phyloP scores from a whole-genome alignment of 2,329 filamentous ascomycete genomes.

The Ascochyta koolunga region DNA sequence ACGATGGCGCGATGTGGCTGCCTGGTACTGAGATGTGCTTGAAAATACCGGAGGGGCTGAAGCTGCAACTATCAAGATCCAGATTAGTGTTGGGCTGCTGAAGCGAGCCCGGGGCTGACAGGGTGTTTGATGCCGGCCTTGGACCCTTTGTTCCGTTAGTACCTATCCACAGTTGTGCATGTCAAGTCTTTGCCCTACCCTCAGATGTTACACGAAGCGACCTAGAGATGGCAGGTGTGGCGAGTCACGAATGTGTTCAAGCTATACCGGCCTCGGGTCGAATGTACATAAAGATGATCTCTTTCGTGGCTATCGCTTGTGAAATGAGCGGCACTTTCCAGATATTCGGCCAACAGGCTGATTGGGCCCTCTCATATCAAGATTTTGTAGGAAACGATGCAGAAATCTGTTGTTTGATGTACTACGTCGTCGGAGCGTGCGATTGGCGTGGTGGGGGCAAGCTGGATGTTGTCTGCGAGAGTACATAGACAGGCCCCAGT shows the following conservation, averaged over 20 bases:
- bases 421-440: slow-evolving; percentile 8
- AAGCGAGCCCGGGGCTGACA: slow-evolving; percentile 29
- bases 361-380: not conserved
- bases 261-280: not conserved
- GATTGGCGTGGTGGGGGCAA: not conserved
- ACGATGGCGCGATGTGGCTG: slow-evolving; percentile 32
- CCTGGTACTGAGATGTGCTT: slow-evolving; percentile 30
- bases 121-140: slow-evolving; percentile 27
- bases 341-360: not conserved
- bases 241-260: not conserved
- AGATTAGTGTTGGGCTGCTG: slow-evolving; percentile 40
- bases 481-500: not conserved
- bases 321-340: not conserved
- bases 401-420: not conserved
- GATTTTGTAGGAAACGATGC: not conserved
- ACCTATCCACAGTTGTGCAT: not conserved
- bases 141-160: slow-evolving; percentile 14
- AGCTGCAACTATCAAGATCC: slow-evolving; percentile 43
- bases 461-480: not conserved
- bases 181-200: not conserved
- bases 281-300: not conserved
- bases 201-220: not conserved
- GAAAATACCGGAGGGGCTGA: slow-evolving; percentile 37
- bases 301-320: not conserved
- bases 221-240: not conserved